phyloP scores from a whole-genome alignment of 1,139 yeast genomes.

The Trichomonascaceae sp. region DNA sequence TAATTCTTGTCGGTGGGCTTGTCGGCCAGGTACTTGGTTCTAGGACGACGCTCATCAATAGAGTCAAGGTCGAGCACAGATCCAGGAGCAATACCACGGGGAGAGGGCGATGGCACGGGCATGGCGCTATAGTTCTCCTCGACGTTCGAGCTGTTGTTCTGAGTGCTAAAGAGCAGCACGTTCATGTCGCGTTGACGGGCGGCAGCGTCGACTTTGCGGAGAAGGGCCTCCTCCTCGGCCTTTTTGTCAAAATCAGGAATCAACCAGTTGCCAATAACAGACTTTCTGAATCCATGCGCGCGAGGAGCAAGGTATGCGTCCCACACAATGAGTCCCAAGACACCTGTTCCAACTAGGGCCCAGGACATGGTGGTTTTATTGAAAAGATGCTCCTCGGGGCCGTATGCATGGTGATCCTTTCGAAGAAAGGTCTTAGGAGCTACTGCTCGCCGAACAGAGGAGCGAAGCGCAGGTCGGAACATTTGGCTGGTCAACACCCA shows the following conservation, averaged over 20 bases:
- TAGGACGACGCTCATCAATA: conserved; percentile 15
- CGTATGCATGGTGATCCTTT: conserved; percentile 9
- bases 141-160: conserved; percentile 10
- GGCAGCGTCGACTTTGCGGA: conserved; percentile 6
- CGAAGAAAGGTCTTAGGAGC: conserved; percentile 8
- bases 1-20: too few species aligned
- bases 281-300: conserved; percentile 9
- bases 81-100: conserved; percentile 16
- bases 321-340: conserved; percentile 15
- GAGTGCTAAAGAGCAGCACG: conserved; percentile 11
- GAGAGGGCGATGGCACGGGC: conserved; percentile 17
- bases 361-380: conserved; percentile 13
- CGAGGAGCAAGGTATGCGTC: conserved; percentile 14
- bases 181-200: conserved; percentile 10
- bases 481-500: too few species aligned
- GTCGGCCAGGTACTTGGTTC: conserved; percentile 11
- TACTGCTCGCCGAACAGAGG: conserved; percentile 1
- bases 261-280: conserved; percentile 18
- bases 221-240: conserved; percentile 7
- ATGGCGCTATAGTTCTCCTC: conserved; percentile 11
- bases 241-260: conserved; percentile 11
- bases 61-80: conserved; percentile 12
- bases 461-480: conserved; percentile 6
- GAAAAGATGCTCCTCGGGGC: conserved; percentile 10
- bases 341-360: conserved; percentile 12